Conservation (phyloP, 2,329 filamentous ascomycete genomes). For the Verticillium zaregamsianum region DNA sequence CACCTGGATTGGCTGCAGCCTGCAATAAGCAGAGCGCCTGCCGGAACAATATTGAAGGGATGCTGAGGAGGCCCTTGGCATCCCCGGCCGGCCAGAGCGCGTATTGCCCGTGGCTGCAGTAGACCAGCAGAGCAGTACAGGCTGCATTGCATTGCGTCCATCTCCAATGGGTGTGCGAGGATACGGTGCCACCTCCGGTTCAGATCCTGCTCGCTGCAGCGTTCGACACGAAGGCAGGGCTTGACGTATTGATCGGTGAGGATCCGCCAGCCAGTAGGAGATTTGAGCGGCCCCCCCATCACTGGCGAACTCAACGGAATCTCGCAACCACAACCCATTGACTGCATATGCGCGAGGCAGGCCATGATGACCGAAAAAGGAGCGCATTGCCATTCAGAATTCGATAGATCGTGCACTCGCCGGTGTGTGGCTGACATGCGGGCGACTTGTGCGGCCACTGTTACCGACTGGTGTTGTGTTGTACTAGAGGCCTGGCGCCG, state of each 20-base stretch:
- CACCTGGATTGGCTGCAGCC: not conserved
- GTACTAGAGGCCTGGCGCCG: not conserved
- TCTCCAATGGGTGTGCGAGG: not conserved
- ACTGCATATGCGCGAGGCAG: not conserved
- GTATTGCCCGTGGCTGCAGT: not conserved
- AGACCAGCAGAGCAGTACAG: not conserved
- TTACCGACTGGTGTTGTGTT: not conserved
- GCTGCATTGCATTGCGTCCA: not conserved
- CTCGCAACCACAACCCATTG: not conserved
- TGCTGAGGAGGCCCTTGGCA: not conserved
- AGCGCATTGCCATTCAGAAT: not conserved
- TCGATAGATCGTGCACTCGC: not conserved
- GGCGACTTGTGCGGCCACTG: not conserved
- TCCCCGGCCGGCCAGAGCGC: not conserved
- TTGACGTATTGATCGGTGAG: not conserved
- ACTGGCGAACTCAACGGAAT: not conserved
- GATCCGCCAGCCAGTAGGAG: not conserved
- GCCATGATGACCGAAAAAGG: not conserved
- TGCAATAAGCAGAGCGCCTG: not conserved
- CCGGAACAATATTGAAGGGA: not conserved
- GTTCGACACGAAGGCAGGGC: not conserved
- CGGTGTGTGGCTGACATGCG: not conserved
- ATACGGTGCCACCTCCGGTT: not conserved
- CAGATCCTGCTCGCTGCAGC: slow-evolving; percentile 1
- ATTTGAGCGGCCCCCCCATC: not conserved